Evolutionary conservation across 1,284 basidiomycete genomes (phyloP).

Genomic region (Caloboletus inedulis): DNA sequence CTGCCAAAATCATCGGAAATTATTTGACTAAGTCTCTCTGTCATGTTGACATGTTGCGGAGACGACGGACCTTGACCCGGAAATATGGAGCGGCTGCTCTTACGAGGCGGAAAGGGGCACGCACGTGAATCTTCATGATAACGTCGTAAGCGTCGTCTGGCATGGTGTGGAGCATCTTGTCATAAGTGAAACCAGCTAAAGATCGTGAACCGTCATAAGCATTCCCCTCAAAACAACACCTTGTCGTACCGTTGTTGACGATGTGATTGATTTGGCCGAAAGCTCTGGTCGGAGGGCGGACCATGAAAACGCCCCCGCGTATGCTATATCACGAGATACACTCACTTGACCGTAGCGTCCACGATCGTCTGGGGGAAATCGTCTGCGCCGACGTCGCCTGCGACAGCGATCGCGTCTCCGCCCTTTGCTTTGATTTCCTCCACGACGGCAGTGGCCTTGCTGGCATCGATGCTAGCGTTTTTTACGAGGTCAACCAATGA

Average conservation of each 20-base stretch:
- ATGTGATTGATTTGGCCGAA: conserved; percentile 85
- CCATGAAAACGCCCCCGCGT: conserved; percentile 1
- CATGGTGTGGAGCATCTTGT: conserved; percentile 86
- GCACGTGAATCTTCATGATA: conserved; percentile 73
- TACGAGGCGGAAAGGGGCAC: conserved; percentile 75
- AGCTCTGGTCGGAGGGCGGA: conserved; percentile 42
- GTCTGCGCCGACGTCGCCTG: conserved; percentile 75
- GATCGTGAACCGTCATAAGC: conserved; percentile 2
- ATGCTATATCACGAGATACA: conserved; percentile 3
- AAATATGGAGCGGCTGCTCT: conserved; percentile 83
- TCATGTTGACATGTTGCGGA: not conserved
- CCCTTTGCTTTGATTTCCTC: conserved; percentile 73
- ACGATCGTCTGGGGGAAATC: conserved; percentile 81
- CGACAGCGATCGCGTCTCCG: conserved; percentile 69
- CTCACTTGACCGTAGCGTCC: conserved; percentile 72
- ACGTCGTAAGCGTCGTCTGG: conserved; percentile 80
- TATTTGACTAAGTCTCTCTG: no score
- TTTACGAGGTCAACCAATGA: conserved; percentile 5
- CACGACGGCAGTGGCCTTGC: conserved; percentile 62
- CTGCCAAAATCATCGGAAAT: conserved; percentile 22
- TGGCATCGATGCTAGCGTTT: conserved; percentile 56
- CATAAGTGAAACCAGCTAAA: conserved; percentile 80
- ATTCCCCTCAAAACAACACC: not conserved
- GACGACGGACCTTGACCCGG: conserved; percentile 64
- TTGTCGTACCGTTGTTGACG: conserved; percentile 71